Evolutionary conservation across 805 yeast genomes (phyloP).

Genomic region (Lachancea mirantina): DNA sequence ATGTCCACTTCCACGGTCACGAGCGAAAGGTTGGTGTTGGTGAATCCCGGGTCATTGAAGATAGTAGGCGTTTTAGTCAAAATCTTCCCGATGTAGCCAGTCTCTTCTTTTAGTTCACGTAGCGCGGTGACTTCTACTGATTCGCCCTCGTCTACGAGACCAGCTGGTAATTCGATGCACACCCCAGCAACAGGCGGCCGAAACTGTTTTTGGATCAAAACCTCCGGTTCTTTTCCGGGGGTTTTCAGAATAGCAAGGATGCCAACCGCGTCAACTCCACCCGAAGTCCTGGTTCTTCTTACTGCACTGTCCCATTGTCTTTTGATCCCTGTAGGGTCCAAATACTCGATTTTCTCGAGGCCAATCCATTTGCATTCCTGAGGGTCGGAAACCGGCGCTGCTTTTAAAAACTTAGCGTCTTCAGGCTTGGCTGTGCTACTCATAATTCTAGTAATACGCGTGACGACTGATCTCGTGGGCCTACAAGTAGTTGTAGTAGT

Average conservation of each 20-base stretch:
- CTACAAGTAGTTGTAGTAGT: neutral
- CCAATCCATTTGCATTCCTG: conserved; percentile 60
- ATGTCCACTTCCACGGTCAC: conserved; percentile 76
- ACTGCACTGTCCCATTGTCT: conserved; percentile 92
- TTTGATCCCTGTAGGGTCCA: conserved; percentile 60
- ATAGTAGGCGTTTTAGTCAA: conserved; percentile 40
- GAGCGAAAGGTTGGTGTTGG: conserved; percentile 78
- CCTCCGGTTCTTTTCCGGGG: conserved; percentile 42
- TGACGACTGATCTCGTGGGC: neutral
- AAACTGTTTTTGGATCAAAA: conserved; percentile 77
- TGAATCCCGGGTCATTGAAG: conserved; percentile 79
- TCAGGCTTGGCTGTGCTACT: conserved; percentile 32
- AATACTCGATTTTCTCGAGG: conserved; percentile 56
- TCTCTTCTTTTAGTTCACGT: conserved; percentile 85
- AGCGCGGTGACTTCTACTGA: conserved; percentile 70
- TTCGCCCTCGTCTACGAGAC: conserved; percentile 82
- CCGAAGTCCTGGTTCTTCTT: conserved; percentile 58
- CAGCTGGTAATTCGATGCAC: conserved; percentile 93
- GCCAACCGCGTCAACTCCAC: conserved; percentile 82
- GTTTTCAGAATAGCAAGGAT: conserved; percentile 64
- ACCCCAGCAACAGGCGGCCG: conserved; percentile 89
- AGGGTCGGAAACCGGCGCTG: conserved; percentile 29
- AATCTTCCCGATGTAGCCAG: conserved; percentile 78
- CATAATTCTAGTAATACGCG: conserved; percentile 11
- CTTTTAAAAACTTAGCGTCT: conserved; percentile 28